These are phyloP conservation scores for Cylindrotheca fusiformis DNA, from an alignment of 108 stramenopile genomes.

Conservation along the genomic window DNA sequence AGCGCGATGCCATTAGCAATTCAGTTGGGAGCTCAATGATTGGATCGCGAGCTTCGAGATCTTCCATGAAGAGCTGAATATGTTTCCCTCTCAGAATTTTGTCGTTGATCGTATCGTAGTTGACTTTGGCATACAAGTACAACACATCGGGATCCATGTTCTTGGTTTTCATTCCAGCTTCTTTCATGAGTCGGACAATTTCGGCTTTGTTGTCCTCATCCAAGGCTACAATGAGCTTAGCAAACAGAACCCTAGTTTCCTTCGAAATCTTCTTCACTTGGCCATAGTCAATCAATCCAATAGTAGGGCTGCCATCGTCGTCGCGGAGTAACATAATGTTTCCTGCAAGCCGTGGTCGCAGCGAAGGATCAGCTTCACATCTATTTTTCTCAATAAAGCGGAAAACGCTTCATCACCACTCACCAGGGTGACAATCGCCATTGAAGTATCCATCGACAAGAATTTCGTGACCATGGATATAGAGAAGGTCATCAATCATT, in stretches of 20 bases:
- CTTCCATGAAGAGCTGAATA: constrained; percentile 83
- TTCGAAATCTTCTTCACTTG: constrained; percentile 73
- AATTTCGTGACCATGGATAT: constrained; percentile 74
- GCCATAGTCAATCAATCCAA: constrained; percentile 88
- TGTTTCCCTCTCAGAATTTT: constrained; percentile 68
- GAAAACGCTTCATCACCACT: not conserved
- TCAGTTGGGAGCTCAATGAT: constrained; percentile 59
- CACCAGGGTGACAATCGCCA: constrained; percentile 67
- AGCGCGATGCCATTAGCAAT: constrained; percentile 69
- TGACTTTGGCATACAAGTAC: constrained; percentile 69
- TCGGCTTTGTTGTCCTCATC: constrained; percentile 59
- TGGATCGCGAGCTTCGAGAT: constrained; percentile 64
- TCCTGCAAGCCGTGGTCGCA: not conserved
- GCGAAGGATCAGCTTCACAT: not conserved
- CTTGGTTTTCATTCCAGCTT: constrained; percentile 63
- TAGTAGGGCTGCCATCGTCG: constrained; percentile 54
- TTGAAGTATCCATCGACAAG: constrained; percentile 74
- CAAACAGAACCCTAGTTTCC: constrained; percentile 63
- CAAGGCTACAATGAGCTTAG: constrained; percentile 69
- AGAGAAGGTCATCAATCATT: constrained; percentile 73
- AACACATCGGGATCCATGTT: constrained; percentile 64
- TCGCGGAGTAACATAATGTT: constrained; percentile 67
- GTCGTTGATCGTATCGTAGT: constrained; percentile 67
- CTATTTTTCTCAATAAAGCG: too few relatives aligned
- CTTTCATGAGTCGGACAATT: constrained; percentile 52